Conservation (phyloP, 257 asterid genomes). For the Nicotiana tabacum region DNA sequence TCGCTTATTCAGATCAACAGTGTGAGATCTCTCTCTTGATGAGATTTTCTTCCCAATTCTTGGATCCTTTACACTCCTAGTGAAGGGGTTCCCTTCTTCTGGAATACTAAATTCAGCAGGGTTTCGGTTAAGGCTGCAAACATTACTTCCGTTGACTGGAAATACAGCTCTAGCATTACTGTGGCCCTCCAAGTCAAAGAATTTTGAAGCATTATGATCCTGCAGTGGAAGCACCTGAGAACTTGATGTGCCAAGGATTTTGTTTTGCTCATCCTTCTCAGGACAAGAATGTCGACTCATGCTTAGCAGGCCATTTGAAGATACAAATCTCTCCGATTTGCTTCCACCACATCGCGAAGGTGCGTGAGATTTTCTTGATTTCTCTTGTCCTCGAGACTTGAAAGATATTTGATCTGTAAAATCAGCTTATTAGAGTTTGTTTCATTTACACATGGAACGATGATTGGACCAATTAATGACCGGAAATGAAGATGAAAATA, state of each 20-base stretch:
- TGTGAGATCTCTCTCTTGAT: too few relatives aligned
- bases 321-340: not conserved
- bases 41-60: constrained; percentile 22
- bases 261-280: constrained; percentile 14
- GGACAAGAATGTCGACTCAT: constrained; percentile 10
- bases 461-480: not conserved
- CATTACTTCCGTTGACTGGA: constrained; percentile 8
- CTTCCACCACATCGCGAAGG: constrained; percentile 7
- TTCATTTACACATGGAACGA: not conserved
- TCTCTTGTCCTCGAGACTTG: constrained; percentile 18
- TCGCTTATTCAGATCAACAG: not conserved
- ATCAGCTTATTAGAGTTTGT: not conserved
- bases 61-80: constrained; percentile 44
- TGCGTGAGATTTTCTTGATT: constrained; percentile 3
- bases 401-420: constrained; percentile 22
- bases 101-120: constrained; percentile 79
- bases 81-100: constrained; percentile 45
- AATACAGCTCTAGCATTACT: not conserved
- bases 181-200: constrained; percentile 9
- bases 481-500: not conserved
- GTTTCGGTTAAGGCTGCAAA: constrained; percentile 43
- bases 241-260: constrained; percentile 5
- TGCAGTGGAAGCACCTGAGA: constrained; percentile 7
- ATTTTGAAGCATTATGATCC: constrained; percentile 5
- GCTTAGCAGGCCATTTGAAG: constrained; percentile 11